A percentile compares a stretch with the other conserved stretches of the same genome.
phyloP scores from a whole-genome alignment of 257 asterid genomes.

The Przewalskia tangutica region DNA sequence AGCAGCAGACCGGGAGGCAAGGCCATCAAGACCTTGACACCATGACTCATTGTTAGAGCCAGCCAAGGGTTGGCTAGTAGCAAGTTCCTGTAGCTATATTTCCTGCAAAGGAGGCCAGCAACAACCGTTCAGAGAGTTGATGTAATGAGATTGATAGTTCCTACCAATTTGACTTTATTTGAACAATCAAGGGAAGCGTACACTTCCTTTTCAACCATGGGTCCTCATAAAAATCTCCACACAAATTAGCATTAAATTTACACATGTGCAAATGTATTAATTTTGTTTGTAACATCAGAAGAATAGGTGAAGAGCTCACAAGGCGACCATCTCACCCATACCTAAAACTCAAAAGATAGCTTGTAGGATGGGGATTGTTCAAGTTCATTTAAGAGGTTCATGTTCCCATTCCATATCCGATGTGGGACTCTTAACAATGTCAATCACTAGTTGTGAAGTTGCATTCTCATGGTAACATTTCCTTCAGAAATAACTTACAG shows the following conservation, averaged over 20 bases:
- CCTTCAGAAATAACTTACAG: background rate
- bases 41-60: slow-evolving; percentile 71
- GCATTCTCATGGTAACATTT: background rate
- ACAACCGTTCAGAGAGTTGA: background rate
- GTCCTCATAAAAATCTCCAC: slow-evolving; percentile 14
- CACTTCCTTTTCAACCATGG: slow-evolving; percentile 7
- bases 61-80: slow-evolving; percentile 13
- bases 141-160: background rate
- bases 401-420: no score
- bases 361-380: no score
- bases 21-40: slow-evolving; percentile 85
- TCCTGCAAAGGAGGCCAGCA: background rate
- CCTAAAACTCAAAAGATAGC: no score
- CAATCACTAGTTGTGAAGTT: background rate
- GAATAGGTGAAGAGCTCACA: background rate
- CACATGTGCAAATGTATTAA: background rate
- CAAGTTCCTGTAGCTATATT: background rate
- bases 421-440: no score
- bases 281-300: background rate
- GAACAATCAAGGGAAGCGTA: background rate
- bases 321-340: background rate
- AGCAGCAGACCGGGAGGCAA: slow-evolving; percentile 73
- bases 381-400: no score
- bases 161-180: background rate
- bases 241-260: background rate